These are phyloP conservation scores for Chlamydomonas sp. DNA, from an alignment of 139 green algal species.

Conservation along the genomic window DNA sequence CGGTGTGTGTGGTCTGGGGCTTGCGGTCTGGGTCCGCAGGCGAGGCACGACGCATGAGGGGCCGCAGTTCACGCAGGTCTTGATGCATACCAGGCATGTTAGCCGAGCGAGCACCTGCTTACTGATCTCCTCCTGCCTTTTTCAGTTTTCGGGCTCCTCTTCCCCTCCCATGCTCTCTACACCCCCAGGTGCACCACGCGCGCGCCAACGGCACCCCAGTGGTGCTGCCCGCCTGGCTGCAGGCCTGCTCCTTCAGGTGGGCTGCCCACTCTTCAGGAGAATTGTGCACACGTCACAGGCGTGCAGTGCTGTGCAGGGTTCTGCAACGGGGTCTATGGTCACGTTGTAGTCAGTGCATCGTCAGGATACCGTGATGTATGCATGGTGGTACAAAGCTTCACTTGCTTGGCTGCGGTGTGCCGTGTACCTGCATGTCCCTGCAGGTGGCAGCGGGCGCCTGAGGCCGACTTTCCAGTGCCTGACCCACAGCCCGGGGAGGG, in stretches of 20 bases:
- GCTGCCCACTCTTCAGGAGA: too few relatives aligned
- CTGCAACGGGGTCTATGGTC: neutral
- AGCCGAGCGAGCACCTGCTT: neutral
- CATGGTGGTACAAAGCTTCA: too few relatives aligned
- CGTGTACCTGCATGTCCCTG: neutral
- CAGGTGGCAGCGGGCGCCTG: conserved; percentile 18
- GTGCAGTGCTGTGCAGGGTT: neutral
- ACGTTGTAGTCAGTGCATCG: neutral
- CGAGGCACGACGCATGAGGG: neutral
- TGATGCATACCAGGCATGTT: neutral
- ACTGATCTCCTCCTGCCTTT: neutral
- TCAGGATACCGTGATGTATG: neutral
- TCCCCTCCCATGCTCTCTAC: neutral
- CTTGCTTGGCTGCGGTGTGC: neutral
- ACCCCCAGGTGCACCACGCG: conserved; percentile 18
- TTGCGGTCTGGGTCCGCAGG: neutral
- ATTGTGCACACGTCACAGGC: too few relatives aligned
- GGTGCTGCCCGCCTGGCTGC: conserved; percentile 28
- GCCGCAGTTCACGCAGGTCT: neutral
- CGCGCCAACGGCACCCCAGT: conserved; percentile 6
- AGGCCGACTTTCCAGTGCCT: neutral
- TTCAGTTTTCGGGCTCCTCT: neutral
- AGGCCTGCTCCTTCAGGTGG: conserved; percentile 30
- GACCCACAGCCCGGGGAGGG: neutral
- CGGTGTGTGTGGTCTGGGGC: neutral